These are phyloP conservation scores for Phialophora tarda DNA, from an alignment of 2,329 filamentous ascomycete species.

Conservation along the genomic window DNA sequence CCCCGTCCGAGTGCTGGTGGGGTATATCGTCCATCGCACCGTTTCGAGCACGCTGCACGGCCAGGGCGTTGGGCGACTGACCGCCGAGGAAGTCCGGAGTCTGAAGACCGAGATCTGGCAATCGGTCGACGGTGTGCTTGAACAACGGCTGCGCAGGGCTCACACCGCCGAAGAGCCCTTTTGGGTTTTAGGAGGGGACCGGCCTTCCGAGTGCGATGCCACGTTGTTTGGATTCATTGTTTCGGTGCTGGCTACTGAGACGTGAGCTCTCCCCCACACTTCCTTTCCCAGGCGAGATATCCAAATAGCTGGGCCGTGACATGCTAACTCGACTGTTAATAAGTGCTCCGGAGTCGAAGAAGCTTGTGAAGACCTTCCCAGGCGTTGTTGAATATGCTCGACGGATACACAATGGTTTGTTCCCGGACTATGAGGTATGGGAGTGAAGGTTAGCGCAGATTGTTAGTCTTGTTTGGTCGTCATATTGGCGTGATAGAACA, in stretches of 20 bases:
- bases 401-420: conserved; percentile 62
- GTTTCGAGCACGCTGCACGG: conserved; percentile 56
- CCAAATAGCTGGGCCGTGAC: too few relatives aligned
- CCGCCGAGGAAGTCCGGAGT: conserved; percentile 54
- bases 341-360: conserved; percentile 54
- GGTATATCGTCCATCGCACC: conserved; percentile 56
- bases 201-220: conserved; percentile 64
- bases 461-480: background rate
- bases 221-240: conserved; percentile 64
- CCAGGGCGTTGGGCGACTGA: conserved; percentile 62
- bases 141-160: conserved; percentile 45
- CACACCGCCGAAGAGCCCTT: conserved; percentile 50
- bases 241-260: conserved; percentile 58
- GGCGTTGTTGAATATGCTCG: conserved; percentile 61
- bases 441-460: background rate
- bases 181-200: conserved; percentile 61
- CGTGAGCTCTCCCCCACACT: conserved; percentile 52
- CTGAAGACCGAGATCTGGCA: conserved; percentile 62
- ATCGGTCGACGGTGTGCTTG: conserved; percentile 54
- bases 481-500: background rate
- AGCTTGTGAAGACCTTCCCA: conserved; percentile 55
- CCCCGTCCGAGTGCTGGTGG: conserved; percentile 58
- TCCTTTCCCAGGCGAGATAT: background rate
- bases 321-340: conserved; percentile 39
- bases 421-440: conserved; percentile 62